Evolutionary conservation across 768 basidiomycete genomes (phyloP).

Genomic region (Lentinula boryana): DNA sequence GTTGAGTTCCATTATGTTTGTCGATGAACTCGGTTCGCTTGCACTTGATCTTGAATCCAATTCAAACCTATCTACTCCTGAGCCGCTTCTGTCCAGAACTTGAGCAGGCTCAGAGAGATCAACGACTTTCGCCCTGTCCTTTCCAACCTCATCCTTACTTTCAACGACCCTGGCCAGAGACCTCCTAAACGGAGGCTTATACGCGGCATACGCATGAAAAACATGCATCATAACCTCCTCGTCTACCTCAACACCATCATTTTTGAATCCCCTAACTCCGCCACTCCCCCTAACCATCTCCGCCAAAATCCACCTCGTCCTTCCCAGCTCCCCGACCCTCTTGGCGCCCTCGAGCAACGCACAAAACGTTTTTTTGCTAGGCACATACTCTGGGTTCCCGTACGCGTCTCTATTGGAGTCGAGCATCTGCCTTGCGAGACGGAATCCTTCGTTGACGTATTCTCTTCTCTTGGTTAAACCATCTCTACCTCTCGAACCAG

Average conservation of each 20-base stretch:
- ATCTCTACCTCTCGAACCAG: background rate
- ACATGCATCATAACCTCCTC: constrained; percentile 76
- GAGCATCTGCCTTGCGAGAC: constrained; percentile 83
- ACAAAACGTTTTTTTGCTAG: constrained; percentile 65
- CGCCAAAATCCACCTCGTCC: constrained; percentile 86
- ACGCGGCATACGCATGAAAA: constrained; percentile 84
- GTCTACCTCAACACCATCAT: constrained; percentile 33
- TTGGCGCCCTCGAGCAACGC: constrained; percentile 90
- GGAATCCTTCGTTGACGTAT: constrained; percentile 78
- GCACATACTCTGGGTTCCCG: constrained; percentile 49
- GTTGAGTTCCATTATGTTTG: too few relatives aligned
- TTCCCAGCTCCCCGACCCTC: constrained; percentile 73
- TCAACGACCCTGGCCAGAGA: constrained; percentile 37
- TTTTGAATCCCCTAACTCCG: background rate
- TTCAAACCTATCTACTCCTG: constrained; percentile 21
- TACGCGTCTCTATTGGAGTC: constrained; percentile 66
- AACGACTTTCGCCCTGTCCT: background rate
- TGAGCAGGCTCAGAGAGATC: background rate
- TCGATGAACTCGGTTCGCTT: too few relatives aligned
- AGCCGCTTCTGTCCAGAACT: constrained; percentile 22
- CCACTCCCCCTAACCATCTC: constrained; percentile 52
- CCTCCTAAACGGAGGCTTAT: constrained; percentile 63
- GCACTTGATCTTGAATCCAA: background rate
- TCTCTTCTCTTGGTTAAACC: constrained; percentile 20
- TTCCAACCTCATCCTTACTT: constrained; percentile 8